Percentiles rank a stretch among this genome's conserved stretches.
Evolutionary conservation across 768 basidiomycete genomes (phyloP).

Genomic region (Agrocybe pediades): DNA sequence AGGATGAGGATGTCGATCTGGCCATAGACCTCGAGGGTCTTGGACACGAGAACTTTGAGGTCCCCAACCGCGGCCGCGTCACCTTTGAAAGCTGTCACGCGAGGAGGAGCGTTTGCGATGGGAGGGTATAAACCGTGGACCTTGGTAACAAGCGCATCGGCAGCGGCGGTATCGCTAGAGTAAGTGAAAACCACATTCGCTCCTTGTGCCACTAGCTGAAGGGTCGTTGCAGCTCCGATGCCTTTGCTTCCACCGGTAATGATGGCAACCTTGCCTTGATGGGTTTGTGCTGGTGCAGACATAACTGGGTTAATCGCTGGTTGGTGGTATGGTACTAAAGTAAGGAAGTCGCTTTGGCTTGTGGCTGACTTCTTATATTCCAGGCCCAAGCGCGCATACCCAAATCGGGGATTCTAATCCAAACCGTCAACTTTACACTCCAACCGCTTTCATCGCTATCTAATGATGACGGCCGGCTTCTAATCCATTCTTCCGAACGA

Average conservation of each 20-base stretch:
- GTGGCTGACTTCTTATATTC: too few species aligned
- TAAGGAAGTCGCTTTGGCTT: too few species aligned
- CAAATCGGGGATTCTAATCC: too few species aligned
- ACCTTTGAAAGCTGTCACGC: slow-evolving; percentile 3
- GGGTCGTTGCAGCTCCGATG: slow-evolving; percentile 7
- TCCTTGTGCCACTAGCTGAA: slow-evolving; percentile 1
- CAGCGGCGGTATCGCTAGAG: background rate
- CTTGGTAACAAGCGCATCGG: slow-evolving; percentile 2
- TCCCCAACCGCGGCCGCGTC: slow-evolving; percentile 1
- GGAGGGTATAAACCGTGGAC: slow-evolving; percentile 3
- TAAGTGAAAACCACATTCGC: slow-evolving; percentile 11
- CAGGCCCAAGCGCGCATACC: too few species aligned
- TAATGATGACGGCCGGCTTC: too few species aligned
- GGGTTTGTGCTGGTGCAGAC: background rate
- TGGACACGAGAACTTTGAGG: slow-evolving; percentile 8
- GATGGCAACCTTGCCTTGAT: slow-evolving; percentile 9
- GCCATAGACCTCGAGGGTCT: slow-evolving; percentile 39
- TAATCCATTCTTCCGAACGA: too few species aligned
- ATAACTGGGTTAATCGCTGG: too few species aligned
- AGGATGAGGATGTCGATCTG: slow-evolving; percentile 48
- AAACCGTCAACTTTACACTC: too few species aligned
- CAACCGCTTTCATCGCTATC: too few species aligned
- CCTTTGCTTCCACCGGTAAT: slow-evolving; percentile 10
- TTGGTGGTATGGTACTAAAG: too few species aligned
- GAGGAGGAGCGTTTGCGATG: background rate